Evolutionary conservation across 2,329 filamentous ascomycete genomes (phyloP).

Genomic region (Fusarium sp.): DNA sequence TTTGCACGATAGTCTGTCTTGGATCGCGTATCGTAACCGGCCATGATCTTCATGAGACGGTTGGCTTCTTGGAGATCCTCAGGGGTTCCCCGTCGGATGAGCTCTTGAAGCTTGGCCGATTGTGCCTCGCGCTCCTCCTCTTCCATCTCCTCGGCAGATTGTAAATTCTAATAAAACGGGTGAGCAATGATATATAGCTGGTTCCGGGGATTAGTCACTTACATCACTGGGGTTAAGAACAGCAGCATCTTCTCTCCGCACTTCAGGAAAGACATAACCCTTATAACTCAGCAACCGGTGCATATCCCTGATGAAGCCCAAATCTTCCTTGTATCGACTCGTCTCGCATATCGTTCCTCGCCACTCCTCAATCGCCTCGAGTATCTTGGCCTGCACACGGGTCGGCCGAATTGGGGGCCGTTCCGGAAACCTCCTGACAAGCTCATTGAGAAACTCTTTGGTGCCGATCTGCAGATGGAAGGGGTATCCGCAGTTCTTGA

Average conservation of each 20-base stretch:
- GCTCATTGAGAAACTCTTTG: constrained; percentile 98
- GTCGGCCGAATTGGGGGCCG: constrained; percentile 87
- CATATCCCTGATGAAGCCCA: constrained; percentile 98
- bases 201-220: constrained; percentile 55
- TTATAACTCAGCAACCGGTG: constrained; percentile 96
- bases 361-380: constrained; percentile 99
- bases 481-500: constrained; percentile 99
- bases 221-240: constrained; percentile 97
- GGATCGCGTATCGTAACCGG: constrained; percentile 92
- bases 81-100: constrained; percentile 91
- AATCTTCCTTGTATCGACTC: constrained; percentile 94
- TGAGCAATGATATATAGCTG: constrained; percentile 55
- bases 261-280: constrained; percentile 94
- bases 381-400: constrained; percentile 89
- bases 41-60: constrained; percentile 99
- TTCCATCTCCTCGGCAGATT: constrained; percentile 98
- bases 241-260: constrained; percentile 92
- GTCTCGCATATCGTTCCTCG: constrained; percentile 98
- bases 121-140: constrained; percentile 95
- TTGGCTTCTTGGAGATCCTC: constrained; percentile 97
- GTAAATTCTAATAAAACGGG: constrained; percentile 75
- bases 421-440: constrained; percentile 95
- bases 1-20: constrained; percentile 99
- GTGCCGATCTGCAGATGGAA: constrained; percentile 99
- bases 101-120: constrained; percentile 96